Conservation (phyloP, 2,329 filamentous ascomycete species). For the Diatrype stigma region DNA sequence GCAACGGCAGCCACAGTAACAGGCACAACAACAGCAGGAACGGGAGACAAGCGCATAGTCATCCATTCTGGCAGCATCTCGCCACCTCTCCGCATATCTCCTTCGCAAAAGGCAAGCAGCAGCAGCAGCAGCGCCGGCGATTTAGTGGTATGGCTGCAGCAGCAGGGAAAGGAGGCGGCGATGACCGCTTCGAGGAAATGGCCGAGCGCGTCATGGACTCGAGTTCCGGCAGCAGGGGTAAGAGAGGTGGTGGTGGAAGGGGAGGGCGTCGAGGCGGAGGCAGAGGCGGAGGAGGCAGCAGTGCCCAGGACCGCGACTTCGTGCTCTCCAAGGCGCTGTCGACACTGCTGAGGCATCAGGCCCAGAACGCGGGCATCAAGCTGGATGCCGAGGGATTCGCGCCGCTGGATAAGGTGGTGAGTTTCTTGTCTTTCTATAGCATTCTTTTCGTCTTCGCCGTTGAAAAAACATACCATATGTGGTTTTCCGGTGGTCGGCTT, state of each 20-base stretch:
- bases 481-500: too few relatives aligned
- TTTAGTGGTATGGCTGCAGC: neutral
- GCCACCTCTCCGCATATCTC: too few relatives aligned
- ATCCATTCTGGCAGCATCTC: too few relatives aligned
- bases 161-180: slow-evolving; percentile 1
- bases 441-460: too few relatives aligned
- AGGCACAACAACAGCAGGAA: too few relatives aligned
- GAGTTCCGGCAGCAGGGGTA: slow-evolving; percentile 12
- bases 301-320: slow-evolving; percentile 37
- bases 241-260: slow-evolving; percentile 22
- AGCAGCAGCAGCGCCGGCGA: too few relatives aligned
- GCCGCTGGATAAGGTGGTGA: slow-evolving; percentile 53
- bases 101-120: too few relatives aligned
- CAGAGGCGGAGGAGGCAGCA: slow-evolving; percentile 18
- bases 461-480: too few relatives aligned
- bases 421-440: slow-evolving; percentile 28
- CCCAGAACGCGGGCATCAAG: slow-evolving; percentile 49
- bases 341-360: slow-evolving; percentile 52
- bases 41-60: too few relatives aligned
- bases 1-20: too few relatives aligned
- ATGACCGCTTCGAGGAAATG: slow-evolving; percentile 8
- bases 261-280: slow-evolving; percentile 23
- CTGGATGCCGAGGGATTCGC: slow-evolving; percentile 59
- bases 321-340: slow-evolving; percentile 52
- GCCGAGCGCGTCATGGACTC: slow-evolving; percentile 4